These are phyloP conservation scores for Crithidia mellificae DNA, from an alignment of 208 protist species.

Conservation along the genomic window DNA sequence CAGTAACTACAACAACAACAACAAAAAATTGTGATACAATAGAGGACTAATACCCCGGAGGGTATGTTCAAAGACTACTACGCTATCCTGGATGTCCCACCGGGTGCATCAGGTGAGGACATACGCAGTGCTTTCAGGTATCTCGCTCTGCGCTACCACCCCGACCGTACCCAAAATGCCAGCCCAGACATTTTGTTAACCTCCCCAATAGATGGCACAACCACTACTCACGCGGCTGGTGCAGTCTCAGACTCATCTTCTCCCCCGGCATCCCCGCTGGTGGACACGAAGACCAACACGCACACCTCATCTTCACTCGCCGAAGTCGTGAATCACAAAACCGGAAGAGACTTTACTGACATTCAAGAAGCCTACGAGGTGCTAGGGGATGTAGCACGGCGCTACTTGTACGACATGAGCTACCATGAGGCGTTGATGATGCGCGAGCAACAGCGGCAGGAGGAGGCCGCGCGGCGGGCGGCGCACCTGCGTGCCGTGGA, in stretches of 20 bases:
- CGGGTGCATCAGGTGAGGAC: slow-evolving; percentile 60
- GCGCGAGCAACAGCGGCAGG: slow-evolving; percentile 23
- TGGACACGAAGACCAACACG: neutral
- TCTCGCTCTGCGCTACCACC: slow-evolving; percentile 76
- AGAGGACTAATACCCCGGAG: no score
- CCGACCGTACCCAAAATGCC: slow-evolving; percentile 38
- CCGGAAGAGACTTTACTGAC: slow-evolving; percentile 53
- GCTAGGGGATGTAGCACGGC: slow-evolving; percentile 79
- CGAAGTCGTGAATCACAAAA: no score
- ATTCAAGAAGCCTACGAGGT: slow-evolving; percentile 90
- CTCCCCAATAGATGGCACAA: no score
- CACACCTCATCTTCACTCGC: neutral
- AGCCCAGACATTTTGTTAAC: neutral
- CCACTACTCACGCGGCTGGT: no score
- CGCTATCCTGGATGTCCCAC: slow-evolving; percentile 53
- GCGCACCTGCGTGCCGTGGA: slow-evolving; percentile 19
- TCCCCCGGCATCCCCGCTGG: neutral
- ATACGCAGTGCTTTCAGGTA: slow-evolving; percentile 67
- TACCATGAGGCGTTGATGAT: slow-evolving; percentile 49
- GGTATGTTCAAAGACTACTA: slow-evolving; percentile 91
- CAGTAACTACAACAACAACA: no score
- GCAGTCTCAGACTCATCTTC: neutral
- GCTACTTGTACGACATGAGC: slow-evolving; percentile 86
- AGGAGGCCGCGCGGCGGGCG: slow-evolving; percentile 25
- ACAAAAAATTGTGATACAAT: no score